phyloP scores from a whole-genome alignment of 1,284 basidiomycete species.

The Athelia psychrophila region DNA sequence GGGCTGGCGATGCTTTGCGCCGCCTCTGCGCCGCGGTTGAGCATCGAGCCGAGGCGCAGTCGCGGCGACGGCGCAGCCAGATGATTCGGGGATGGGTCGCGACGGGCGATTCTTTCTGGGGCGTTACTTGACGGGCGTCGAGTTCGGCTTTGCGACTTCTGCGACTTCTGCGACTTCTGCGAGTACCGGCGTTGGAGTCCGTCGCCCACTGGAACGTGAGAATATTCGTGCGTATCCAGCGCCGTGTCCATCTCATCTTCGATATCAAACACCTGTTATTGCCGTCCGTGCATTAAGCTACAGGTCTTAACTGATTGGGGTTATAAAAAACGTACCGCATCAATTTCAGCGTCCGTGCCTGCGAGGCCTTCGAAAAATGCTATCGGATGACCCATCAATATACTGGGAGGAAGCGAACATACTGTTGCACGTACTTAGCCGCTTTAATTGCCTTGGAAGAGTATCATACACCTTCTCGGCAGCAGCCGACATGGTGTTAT shows the following conservation, averaged over 20 bases:
- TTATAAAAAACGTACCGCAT: conserved; percentile 46
- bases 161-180: conserved; percentile 29
- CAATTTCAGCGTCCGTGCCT: conserved; percentile 74
- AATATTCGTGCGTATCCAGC: conserved; percentile 43
- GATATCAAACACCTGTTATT: conserved; percentile 74
- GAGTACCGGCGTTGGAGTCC: conserved; percentile 27
- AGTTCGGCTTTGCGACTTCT: no score
- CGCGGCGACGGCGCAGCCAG: conserved; percentile 31
- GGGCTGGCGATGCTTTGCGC: conserved; percentile 52
- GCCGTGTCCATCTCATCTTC: conserved; percentile 67
- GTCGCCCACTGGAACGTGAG: conserved; percentile 23
- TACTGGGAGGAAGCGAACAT: conserved; percentile 6
- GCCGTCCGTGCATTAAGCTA: background rate
- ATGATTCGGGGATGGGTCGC: conserved; percentile 13
- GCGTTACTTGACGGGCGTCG: conserved; percentile 5
- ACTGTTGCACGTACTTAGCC: conserved; percentile 55
- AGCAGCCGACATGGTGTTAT: conserved; percentile 66
- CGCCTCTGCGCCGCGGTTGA: conserved; percentile 39
- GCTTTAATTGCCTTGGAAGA: conserved; percentile 67
- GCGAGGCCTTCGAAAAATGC: conserved; percentile 80
- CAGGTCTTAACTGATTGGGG: background rate
- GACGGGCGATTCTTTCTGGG: conserved; percentile 2
- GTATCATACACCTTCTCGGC: conserved; percentile 70
- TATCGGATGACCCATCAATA: conserved; percentile 24
- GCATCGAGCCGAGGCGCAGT: conserved; percentile 44